Conservation (phyloP, 2,329 filamentous ascomycete genomes). For the Exophiala viscosa region DNA sequence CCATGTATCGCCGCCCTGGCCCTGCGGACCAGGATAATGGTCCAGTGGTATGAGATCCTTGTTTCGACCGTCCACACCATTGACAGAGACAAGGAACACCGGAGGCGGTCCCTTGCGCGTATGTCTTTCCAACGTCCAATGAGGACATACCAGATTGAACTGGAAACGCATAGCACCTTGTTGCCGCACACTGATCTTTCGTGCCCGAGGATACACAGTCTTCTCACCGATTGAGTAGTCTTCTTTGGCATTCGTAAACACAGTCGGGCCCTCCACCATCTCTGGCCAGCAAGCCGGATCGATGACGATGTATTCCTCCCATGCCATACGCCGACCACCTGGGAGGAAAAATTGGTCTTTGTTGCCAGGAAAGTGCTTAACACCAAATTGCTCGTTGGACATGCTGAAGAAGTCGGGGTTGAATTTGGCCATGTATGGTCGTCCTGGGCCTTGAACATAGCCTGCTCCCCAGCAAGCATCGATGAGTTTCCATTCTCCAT, state of each 20-base stretch:
- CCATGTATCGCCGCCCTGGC: slow-evolving; percentile 73
- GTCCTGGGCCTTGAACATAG: slow-evolving; percentile 52
- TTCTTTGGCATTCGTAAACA: slow-evolving; percentile 47
- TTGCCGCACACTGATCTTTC: slow-evolving; percentile 60
- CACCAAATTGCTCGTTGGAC: slow-evolving; percentile 75
- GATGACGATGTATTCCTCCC: slow-evolving; percentile 78
- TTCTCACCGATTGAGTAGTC: slow-evolving; percentile 52
- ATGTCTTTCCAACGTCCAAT: slow-evolving; percentile 68
- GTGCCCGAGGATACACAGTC: slow-evolving; percentile 59
- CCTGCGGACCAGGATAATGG: slow-evolving; percentile 36
- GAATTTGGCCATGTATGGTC: slow-evolving; percentile 66
- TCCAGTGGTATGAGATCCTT: slow-evolving; percentile 68
- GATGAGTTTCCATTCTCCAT: slow-evolving; percentile 83
- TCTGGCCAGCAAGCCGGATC: slow-evolving; percentile 45
- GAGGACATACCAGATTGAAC: slow-evolving; percentile 73
- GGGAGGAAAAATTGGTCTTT: slow-evolving; percentile 66
- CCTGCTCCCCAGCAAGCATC: slow-evolving; percentile 94
- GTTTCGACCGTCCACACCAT: slow-evolving; percentile 63
- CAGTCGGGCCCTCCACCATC: slow-evolving; percentile 41
- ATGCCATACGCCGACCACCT: slow-evolving; percentile 65
- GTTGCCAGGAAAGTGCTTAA: slow-evolving; percentile 73
- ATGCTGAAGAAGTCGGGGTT: slow-evolving; percentile 58
- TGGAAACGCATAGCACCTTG: slow-evolving; percentile 66
- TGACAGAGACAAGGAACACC: slow-evolving; percentile 65
- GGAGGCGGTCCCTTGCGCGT: slow-evolving; percentile 64